These are phyloP conservation scores for Colletotrichum sp. DNA, from an alignment of 2,329 filamentous ascomycete species.

Conservation along the genomic window DNA sequence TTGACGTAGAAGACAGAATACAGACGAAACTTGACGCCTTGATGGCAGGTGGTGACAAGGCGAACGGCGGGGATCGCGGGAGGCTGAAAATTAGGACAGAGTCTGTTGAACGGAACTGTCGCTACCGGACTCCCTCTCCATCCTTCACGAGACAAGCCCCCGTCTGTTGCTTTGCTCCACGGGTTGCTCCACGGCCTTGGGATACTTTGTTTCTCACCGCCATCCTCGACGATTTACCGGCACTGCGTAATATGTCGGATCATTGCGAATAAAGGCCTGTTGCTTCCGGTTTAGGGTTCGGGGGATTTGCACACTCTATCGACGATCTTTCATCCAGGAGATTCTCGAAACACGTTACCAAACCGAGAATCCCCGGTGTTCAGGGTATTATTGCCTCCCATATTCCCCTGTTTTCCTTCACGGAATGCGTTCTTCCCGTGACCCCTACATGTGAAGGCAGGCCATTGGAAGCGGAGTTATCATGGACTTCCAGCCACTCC, in stretches of 20 bases:
- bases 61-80: background rate
- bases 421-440: conserved; percentile 2
- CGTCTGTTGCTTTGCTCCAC: background rate
- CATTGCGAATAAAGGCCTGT: background rate
- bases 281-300: conserved; percentile 16
- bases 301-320: conserved; percentile 20
- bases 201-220: background rate
- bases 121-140: background rate
- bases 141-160: background rate
- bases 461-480: background rate
- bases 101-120: background rate
- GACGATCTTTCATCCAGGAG: conserved; percentile 9
- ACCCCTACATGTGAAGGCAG: background rate
- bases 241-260: background rate
- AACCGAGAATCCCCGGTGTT: conserved; percentile 8
- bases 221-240: background rate
- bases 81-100: background rate
- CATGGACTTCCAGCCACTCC: background rate
- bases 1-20: background rate
- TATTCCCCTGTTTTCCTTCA: background rate
- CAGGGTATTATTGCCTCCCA: background rate
- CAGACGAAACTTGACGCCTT: conserved; percentile 18
- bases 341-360: conserved; percentile 18
- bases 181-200: background rate
- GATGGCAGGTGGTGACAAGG: conserved; percentile 13